Base-by-base conservation (phyloP, 164 flowering plant genomes). In the Stephania yunnanensis region DNA sequence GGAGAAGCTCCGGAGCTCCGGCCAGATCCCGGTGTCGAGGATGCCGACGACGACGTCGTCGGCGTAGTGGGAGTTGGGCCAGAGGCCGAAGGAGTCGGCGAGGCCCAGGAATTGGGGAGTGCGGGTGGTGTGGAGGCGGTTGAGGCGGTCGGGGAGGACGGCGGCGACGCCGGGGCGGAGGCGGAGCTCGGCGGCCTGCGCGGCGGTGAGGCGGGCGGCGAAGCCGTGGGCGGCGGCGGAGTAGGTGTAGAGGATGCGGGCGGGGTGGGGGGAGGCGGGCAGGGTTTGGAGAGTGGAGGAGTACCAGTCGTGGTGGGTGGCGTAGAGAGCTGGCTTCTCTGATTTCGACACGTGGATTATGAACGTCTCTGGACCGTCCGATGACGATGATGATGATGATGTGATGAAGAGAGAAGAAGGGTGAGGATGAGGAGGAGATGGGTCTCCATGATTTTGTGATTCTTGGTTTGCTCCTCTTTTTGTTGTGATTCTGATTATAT, bases 21-120 rank as follows among this genome's bases (percentile, higher is more conserved):
- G 96, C 94, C 92, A 91, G 17, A 91, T 91, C 0, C 97, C 97
- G 63, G 97, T 91, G 55, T 93, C 97, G 7, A 93, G 86, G 22
- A 93, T 86, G 0, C 92, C 97, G 64, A 93, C 73, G 31, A 93
- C 79, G 46, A 93, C 89, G 72, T 87, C 93, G 10, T 87, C 87
- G 5, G 89, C 95, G 69, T 90, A 89, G 45, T 87, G 80, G n/a
- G 90, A 79, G 74, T 89, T 84, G 0, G 87, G 87, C 97, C 94
- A 92, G 50, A 90, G 84, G 25, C 93, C 94, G 19, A 71, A 84
- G 6, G 74, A 17, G 6, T 85, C 88, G 22, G 87, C 75, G 19
- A 92, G 84, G 72, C 88, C 88, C 7, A 92, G 80, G 78, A 92
- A 90, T 36, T 53, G 73, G 17, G 93, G 92, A 0, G 97, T 88